These are phyloP conservation scores for Limnanthes douglasii DNA, from an alignment of 345 rosid genomes.

Conservation along the genomic window DNA sequence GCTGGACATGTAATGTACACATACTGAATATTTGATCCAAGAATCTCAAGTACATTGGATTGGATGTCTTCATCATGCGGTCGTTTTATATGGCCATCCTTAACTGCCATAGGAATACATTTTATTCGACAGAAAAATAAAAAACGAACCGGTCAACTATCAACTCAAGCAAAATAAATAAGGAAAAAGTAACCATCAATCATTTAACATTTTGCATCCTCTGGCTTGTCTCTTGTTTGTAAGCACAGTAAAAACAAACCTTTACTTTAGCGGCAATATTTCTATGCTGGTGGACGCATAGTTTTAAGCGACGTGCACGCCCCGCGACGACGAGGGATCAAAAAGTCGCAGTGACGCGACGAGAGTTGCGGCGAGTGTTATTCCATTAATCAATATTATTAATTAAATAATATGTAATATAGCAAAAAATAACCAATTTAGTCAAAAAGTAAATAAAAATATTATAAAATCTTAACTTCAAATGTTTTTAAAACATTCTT, in stretches of 20 bases:
- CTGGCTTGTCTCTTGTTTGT: background rate
- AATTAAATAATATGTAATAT: too few species aligned
- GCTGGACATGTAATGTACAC: conserved; percentile 89
- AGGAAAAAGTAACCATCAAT: background rate
- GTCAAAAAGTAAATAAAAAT: too few species aligned
- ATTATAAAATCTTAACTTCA: too few species aligned
- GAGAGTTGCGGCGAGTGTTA: background rate
- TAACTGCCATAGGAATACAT: conserved; percentile 36
- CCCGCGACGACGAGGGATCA: conserved; percentile 15
- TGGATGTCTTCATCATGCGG: conserved; percentile 84
- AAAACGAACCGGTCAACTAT: background rate
- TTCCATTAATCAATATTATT: too few species aligned
- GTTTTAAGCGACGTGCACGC: too few species aligned
- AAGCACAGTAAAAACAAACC: background rate
- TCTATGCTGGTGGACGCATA: too few species aligned
- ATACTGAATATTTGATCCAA: conserved; percentile 79
- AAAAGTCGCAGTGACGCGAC: background rate
- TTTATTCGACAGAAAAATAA: conserved; percentile 1
- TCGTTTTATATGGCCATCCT: conserved; percentile 74
- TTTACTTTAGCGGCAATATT: conserved; percentile 63
- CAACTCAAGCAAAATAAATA: conserved; percentile 4
- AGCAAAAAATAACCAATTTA: too few species aligned
- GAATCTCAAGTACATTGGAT: conserved; percentile 77
- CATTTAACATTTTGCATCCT: background rate
- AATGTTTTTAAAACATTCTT: too few species aligned